These are phyloP conservation scores for Protomyces gravidus DNA, from an alignment of 1,139 yeast species.

Conservation along the genomic window DNA sequence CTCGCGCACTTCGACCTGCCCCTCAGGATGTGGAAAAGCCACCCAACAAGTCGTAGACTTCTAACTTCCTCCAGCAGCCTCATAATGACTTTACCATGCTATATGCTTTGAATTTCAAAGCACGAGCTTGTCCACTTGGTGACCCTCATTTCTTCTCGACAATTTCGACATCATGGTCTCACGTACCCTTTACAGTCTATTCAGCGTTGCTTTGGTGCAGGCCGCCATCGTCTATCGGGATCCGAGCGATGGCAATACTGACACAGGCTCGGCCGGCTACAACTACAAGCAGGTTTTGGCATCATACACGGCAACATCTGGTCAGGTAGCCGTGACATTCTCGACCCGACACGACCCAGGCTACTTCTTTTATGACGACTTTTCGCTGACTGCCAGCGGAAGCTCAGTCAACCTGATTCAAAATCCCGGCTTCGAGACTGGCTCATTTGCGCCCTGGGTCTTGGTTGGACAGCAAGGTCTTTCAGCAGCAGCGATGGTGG, in stretches of 20 bases:
- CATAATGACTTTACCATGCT: too few species aligned
- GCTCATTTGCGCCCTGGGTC: neutral
- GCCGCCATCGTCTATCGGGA: neutral
- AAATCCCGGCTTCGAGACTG: neutral
- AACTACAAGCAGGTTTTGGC: neutral
- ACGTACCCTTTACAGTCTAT: too few species aligned
- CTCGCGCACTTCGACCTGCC: too few species aligned
- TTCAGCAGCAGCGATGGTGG: neutral
- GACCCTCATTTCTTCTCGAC: too few species aligned
- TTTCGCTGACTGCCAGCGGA: neutral
- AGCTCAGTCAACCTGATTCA: neutral
- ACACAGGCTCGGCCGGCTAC: neutral
- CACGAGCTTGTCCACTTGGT: too few species aligned
- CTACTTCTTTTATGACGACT: neutral
- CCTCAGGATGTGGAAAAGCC: too few species aligned
- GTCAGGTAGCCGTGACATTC: neutral
- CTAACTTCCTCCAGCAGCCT: too few species aligned
- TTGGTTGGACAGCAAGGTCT: neutral
- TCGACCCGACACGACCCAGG: neutral
- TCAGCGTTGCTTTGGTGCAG: too few species aligned
- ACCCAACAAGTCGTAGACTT: too few species aligned
- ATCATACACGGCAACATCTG: neutral
- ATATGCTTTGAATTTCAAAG: too few species aligned
- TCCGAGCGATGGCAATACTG: neutral
- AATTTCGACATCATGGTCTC: too few species aligned